Base-by-base conservation (phyloP, 2,329 filamentous ascomycete genomes). In the Fusarium phyllophilum region DNA sequence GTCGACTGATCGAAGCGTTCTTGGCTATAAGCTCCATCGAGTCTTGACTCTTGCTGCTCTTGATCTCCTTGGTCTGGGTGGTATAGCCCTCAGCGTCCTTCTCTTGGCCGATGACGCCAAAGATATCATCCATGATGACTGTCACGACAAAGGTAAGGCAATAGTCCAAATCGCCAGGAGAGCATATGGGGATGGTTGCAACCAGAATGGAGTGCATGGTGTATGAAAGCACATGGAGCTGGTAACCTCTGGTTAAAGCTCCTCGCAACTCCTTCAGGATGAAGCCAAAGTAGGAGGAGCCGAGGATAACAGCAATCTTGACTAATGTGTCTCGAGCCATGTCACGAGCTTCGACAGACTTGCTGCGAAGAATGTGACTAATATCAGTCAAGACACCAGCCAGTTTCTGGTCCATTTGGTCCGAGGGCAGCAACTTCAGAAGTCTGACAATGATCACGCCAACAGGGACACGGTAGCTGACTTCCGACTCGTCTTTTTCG, bases 71-170 rank as follows among this genome's bases (percentile, higher is more conserved):
- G 92, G 97, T 98, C 82, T 96, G 93, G 80, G 91, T 97, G 63
- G 93, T 92, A 81, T 99, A 99, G 60, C 95, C 96, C 77, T 98
- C 95, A 0, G 96, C 96, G 78, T 99, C 96, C 83, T 99, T 99
- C 80, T 99, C 96, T 83, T 97, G 93, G 5, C 96, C 96, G 39
- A 93, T 93, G 11, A 91, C 90, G 36, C 97, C 97, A 79, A 99
- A 99, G 18, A 97, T 96, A 80, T 99, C 97, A 78, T 99, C 96
- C 94, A 99, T 96, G 73, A 98, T 92, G 48, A 99, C 90, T 3
- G 90, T 88, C 51, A 97, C 91, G 48, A 98, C 91, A 17, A 92
- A 88, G 7, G 89, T 85, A 14, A 98, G 85, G 78, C 95, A 97
- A 79, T 98, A 95, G 79, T 99, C 94, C 36, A 99, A 85, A 76